Conservation (phyloP, 2,329 filamentous ascomycete genomes). For the Botrytis squamosa region DNA sequence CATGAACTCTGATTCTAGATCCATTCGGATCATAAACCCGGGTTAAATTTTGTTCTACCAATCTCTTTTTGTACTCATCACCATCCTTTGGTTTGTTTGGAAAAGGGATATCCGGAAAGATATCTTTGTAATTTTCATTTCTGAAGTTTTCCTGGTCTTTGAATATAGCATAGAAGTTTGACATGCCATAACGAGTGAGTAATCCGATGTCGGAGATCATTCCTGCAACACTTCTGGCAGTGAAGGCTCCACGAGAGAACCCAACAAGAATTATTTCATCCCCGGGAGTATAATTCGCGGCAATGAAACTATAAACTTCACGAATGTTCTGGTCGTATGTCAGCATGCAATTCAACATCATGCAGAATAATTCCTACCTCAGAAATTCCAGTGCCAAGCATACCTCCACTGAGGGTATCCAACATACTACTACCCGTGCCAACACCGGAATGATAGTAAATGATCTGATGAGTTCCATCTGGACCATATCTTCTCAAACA, state of each 20-base stretch:
- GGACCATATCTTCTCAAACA: conserved; percentile 52
- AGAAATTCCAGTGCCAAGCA: conserved; percentile 53
- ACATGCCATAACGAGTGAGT: conserved; percentile 45
- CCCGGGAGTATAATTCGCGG: conserved; percentile 42
- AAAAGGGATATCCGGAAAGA: conserved; percentile 37
- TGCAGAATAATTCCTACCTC: conserved; percentile 28
- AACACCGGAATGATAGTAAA: conserved; percentile 61
- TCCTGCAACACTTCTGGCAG: conserved; percentile 42
- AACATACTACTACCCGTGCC: conserved; percentile 52
- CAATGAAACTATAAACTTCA: conserved; percentile 50
- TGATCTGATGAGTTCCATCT: conserved; percentile 54
- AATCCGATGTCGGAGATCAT: conserved; percentile 39
- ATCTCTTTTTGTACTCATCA: conserved; percentile 40
- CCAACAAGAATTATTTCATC: conserved; percentile 45
- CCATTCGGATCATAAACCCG: conserved; percentile 41
- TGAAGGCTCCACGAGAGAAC: conserved; percentile 46
- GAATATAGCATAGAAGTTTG: conserved; percentile 46
- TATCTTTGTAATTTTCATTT: conserved; percentile 40
- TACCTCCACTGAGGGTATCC: conserved; percentile 54
- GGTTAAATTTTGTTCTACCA: conserved; percentile 41
- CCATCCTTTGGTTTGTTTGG: conserved; percentile 33
- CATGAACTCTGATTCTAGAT: conserved; percentile 44
- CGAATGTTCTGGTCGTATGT: conserved; percentile 45
- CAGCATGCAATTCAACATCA: conserved; percentile 39
- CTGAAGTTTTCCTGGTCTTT: conserved; percentile 39